Evolutionary conservation across 1,284 basidiomycete species (phyloP).

Genomic region (Gomphus bonarii): DNA sequence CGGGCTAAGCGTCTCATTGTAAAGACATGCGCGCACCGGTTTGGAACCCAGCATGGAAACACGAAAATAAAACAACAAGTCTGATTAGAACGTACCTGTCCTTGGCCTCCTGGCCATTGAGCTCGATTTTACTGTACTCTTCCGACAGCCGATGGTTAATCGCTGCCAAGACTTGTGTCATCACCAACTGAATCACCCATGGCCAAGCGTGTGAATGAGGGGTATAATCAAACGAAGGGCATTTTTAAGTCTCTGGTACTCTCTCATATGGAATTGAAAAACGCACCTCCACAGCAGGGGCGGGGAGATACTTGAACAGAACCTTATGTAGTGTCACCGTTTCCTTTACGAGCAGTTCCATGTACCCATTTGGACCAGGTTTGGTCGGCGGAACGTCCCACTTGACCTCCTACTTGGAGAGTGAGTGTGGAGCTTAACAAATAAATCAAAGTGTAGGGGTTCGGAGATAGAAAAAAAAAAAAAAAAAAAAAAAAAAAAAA

Average conservation of each 20-base stretch:
- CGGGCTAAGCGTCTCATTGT: neutral
- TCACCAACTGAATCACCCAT: conserved; percentile 56
- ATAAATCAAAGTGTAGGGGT: neutral
- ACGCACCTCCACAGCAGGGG: conserved; percentile 70
- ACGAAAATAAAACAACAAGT: neutral
- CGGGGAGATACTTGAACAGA: conserved; percentile 79
- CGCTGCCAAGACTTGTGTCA: conserved; percentile 86
- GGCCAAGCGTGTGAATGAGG: too few relatives aligned
- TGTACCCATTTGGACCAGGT: conserved; percentile 68
- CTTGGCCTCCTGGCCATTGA: conserved; percentile 76
- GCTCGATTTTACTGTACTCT: conserved; percentile 71
- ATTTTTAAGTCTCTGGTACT: conserved; percentile 2
- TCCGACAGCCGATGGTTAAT: conserved; percentile 83
- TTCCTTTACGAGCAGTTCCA: conserved; percentile 89
- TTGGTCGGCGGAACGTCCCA: conserved; percentile 58
- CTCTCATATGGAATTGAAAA: neutral
- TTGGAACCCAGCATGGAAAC: neutral
- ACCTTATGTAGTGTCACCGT: conserved; percentile 96
- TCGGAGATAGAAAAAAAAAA: too few relatives aligned
- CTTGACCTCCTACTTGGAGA: conserved; percentile 47
- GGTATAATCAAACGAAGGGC: neutral
- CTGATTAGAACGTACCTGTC: conserved; percentile 44
- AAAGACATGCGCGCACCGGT: too few relatives aligned
- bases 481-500: too few relatives aligned
- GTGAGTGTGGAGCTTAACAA: neutral